Conservation (phyloP, 2,329 filamentous ascomycete genomes). For the Neopestalotiopsis sp. region DNA sequence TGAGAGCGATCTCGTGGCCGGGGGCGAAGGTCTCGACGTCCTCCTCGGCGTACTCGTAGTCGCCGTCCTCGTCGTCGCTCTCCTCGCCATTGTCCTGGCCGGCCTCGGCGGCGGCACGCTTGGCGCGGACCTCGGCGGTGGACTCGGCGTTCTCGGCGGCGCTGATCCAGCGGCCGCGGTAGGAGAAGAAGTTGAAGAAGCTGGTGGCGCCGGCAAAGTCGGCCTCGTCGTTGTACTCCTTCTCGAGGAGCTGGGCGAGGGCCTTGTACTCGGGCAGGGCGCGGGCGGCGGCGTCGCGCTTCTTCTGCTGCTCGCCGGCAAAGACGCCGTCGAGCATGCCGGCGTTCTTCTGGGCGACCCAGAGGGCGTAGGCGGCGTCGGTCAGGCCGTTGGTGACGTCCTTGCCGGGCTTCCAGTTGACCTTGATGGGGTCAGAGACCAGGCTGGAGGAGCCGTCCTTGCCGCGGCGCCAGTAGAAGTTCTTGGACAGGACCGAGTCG, state of each 20-base stretch:
- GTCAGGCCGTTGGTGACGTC: conserved; percentile 69
- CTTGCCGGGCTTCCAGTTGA: conserved; percentile 69
- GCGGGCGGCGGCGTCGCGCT: conserved; percentile 33
- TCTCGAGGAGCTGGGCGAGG: conserved; percentile 29
- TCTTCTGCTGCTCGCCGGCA: conserved; percentile 31
- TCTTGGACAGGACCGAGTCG: conserved; percentile 67
- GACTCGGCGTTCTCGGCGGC: conserved; percentile 66
- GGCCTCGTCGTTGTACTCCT: conserved; percentile 14
- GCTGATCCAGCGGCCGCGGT: conserved; percentile 62
- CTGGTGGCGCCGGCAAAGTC: conserved; percentile 47
- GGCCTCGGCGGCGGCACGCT: conserved; percentile 33
- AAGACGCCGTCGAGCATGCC: conserved; percentile 36
- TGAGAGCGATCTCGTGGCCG: conserved; percentile 35
- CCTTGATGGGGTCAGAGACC: conserved; percentile 70
- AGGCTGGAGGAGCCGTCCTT: conserved; percentile 64
- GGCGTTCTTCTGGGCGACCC: conserved; percentile 25
- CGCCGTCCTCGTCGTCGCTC: conserved; percentile 41
- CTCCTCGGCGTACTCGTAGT: conserved; percentile 38
- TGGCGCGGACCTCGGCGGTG: conserved; percentile 40
- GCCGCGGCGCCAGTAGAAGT: conserved; percentile 68
- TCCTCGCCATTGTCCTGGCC: conserved; percentile 37
- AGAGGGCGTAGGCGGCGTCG: conserved; percentile 63
- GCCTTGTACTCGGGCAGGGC: conserved; percentile 33
- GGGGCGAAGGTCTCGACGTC: conserved; percentile 36
- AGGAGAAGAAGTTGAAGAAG: conserved; percentile 78